phyloP scores from a whole-genome alignment of 2,329 filamentous ascomycete genomes.

The Calcarisporium arbuscula region DNA sequence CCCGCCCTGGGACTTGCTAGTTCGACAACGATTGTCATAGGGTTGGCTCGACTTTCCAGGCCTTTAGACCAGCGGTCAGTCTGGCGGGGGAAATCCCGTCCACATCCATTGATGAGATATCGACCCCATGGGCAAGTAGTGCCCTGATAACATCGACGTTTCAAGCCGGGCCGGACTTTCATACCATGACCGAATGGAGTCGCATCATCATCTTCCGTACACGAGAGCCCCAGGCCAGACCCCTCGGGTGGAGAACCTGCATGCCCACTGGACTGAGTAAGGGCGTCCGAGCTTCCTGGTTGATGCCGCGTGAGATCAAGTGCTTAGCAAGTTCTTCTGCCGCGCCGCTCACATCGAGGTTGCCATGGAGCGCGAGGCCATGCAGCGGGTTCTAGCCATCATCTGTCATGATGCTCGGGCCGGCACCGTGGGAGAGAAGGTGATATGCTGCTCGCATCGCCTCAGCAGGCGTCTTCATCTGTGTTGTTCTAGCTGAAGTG shows the following conservation, averaged over 20 bases:
- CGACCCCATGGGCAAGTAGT: conserved; percentile 5
- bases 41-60: too few relatives aligned
- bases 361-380: conserved; percentile 10
- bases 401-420: conserved; percentile 10
- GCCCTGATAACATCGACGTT: conserved; percentile 1
- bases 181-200: too few relatives aligned
- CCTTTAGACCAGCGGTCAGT: conserved; percentile 2
- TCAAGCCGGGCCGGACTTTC: neutral
- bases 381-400: conserved; percentile 22
- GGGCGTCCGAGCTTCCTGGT: conserved; percentile 7
- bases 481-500: neutral
- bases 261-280: conserved; percentile 2
- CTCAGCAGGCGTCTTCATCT: conserved; percentile 3
- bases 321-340: conserved; percentile 5
- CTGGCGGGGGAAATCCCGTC: neutral
- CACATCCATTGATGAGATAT: conserved; percentile 3
- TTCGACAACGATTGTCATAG: too few relatives aligned
- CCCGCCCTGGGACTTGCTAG: too few relatives aligned
- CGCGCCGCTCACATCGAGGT: conserved; percentile 2
- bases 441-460: conserved; percentile 9
- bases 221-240: neutral
- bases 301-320: conserved; percentile 8
- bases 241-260: neutral
- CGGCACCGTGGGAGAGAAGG: conserved; percentile 18
- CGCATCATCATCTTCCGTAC: neutral